Evolutionary conservation across 2,329 filamentous ascomycete genomes (phyloP).

Genomic region (Colletotrichum tropicicola): DNA sequence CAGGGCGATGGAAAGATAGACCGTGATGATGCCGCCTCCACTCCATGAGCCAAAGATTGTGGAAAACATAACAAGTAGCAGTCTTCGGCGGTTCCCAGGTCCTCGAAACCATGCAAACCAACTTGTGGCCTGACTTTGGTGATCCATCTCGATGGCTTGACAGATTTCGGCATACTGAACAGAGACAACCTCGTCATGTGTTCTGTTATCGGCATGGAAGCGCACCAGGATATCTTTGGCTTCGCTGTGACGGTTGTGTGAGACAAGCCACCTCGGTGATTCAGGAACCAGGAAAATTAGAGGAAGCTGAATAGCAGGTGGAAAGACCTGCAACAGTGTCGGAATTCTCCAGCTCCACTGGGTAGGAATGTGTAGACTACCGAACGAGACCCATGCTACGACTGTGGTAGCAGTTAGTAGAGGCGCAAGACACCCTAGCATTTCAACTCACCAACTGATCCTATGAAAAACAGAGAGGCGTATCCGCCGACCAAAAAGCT

Average conservation of each 20-base stretch:
- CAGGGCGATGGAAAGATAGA: not conserved
- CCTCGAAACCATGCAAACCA: not conserved
- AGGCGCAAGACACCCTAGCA: not conserved
- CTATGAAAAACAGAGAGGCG: not conserved
- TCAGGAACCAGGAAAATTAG: conserved; percentile 44
- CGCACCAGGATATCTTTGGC: conserved; percentile 53
- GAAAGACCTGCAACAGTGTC: conserved; percentile 53
- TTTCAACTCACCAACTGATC: not conserved
- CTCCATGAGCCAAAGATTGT: not conserved
- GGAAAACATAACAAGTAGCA: not conserved
- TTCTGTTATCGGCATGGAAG: conserved; percentile 58
- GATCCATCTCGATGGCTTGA: conserved; percentile 54
- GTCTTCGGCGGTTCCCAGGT: not conserved
- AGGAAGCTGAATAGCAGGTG: conserved; percentile 48
- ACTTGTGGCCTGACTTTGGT: not conserved
- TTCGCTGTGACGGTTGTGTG: conserved; percentile 55
- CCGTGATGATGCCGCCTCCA: not conserved
- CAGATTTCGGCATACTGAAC: conserved; percentile 60
- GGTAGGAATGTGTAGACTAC: not conserved
- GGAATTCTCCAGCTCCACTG: conserved; percentile 53
- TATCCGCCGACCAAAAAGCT: not conserved
- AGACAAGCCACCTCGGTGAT: conserved; percentile 53
- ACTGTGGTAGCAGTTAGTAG: not conserved
- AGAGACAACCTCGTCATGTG: conserved; percentile 51
- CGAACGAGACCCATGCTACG: not conserved